A percentile compares a stretch with the other conserved stretches of the same genome.
phyloP scores from a whole-genome alignment of 345 rosid genomes.

The Salix suchowensis region DNA sequence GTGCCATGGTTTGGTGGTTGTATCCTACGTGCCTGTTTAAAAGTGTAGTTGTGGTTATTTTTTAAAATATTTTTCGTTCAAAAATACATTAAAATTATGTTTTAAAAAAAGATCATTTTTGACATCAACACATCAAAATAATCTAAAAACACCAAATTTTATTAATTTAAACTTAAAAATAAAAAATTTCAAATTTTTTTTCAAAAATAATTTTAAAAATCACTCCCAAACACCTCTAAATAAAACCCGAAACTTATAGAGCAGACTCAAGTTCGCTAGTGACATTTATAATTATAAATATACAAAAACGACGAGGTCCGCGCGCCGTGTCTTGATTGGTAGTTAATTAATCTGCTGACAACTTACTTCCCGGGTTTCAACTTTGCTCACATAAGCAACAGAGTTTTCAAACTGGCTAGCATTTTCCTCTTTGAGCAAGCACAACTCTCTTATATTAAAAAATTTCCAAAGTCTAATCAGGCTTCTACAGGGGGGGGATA shows the following conservation, averaged over 20 bases:
- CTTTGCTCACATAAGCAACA: background rate
- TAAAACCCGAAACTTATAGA: background rate
- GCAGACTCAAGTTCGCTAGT: background rate
- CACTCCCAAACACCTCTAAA: no score
- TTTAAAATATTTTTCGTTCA: no score
- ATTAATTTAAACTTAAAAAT: no score
- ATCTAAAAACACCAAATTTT: no score
- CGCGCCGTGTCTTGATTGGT: background rate
- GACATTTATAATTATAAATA: background rate
- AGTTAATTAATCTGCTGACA: background rate
- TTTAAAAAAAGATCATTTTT: no score
- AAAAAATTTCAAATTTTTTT: no score
- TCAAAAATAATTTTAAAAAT: no score
- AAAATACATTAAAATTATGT: no score
- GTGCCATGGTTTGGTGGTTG: background rate
- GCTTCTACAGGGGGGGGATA: background rate
- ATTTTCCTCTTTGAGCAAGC: background rate
- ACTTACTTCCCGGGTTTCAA: background rate
- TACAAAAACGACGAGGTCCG: background rate
- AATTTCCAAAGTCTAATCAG: background rate
- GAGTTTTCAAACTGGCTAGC: background rate
- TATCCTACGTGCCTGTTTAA: background rate
- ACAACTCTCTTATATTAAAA: background rate
- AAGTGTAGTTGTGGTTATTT: background rate
- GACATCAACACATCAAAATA: no score